These are phyloP conservation scores for Aphanomyces invadans DNA, from an alignment of 352 stramenopile species.

Conservation along the genomic window DNA sequence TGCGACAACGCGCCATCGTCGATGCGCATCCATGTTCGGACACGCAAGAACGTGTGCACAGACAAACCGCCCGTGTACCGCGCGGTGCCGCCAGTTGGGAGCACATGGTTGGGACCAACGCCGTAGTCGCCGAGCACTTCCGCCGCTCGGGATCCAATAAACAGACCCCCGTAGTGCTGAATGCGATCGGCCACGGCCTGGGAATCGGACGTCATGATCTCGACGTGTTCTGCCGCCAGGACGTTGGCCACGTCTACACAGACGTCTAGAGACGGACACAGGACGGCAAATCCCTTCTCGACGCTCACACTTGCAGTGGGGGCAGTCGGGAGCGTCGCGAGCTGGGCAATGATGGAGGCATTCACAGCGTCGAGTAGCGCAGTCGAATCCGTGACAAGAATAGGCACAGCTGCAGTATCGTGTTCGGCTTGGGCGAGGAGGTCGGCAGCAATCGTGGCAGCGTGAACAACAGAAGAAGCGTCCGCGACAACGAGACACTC, in stretches of 20 bases:
- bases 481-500: conserved; percentile 98
- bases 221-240: conserved; percentile 80
- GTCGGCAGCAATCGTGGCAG: conserved; percentile 63
- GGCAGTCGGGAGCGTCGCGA: conserved; percentile 61
- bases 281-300: conserved; percentile 69
- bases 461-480: conserved; percentile 69
- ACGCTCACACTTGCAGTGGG: conserved; percentile 58
- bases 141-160: conserved; percentile 90
- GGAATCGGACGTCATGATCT: conserved; percentile 87
- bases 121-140: conserved; percentile 98
- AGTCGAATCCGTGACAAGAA: conserved; percentile 89
- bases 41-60: conserved; percentile 97
- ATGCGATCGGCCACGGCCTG: conserved; percentile 75
- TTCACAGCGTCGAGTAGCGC: conserved; percentile 89
- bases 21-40: conserved; percentile 98
- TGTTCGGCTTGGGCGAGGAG: conserved; percentile 90
- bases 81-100: conserved; percentile 95
- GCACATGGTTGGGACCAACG: conserved; percentile 97
- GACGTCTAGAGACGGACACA: conserved; percentile 57
- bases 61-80: conserved; percentile 96
- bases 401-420: conserved; percentile 94
- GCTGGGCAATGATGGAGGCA: conserved; percentile 58
- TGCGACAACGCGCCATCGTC: conserved; percentile 81
- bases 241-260: conserved; percentile 82
- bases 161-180: conserved; percentile 86